Evolutionary conservation across 2,329 filamentous ascomycete genomes (phyloP), one percentile per base, ranked within the genome.

Genomic region (Capronia americana): DNA sequence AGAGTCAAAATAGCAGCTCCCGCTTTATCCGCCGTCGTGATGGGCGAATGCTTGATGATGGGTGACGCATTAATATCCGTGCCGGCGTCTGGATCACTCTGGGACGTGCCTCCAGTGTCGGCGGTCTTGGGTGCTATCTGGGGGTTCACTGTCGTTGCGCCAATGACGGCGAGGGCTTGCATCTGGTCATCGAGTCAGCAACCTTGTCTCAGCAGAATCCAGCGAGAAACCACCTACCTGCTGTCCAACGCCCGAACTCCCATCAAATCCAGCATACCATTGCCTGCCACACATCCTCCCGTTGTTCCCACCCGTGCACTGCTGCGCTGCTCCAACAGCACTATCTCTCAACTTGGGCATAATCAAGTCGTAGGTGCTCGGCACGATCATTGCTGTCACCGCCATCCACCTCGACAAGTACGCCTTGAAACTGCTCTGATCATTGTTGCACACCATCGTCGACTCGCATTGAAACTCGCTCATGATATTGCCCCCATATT

Each of bases 391-490:
- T 1, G 86, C 84, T 1, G 85, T 82, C 24, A 84, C 82, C 3
- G 86, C 82, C 71, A 92, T 80, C 87, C 88, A 91, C 48, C 88
- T 85, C 71, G 87, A 83, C 20, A 91, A 80, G 65, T 89, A 88
- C 46, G 89, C 89, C 77, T 92, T 92, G 84, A 90, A 93, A 1
- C 87, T 86, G 66, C 86, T 78, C 82, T 92, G 90, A 73, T 94
- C 92, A 56, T 85, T 82, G 65, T 88, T 88, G 80, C 92, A 94
- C 23, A 79, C 83, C 24, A 76, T 75, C 2, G 74, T 78, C 2
- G 82, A 79, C 71, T 92, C 90, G 78, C 91, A 94, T 12, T 87
- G 81, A 2, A 86, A 78, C 76, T 94, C 91, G 63, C 80, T 87
- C 71, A 90, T 87, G 70, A 90, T 81, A 50, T 83, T 83, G 14